Evolutionary conservation across 176 grass and related monocot species (phyloP).

Genomic region (Ensete ventricosum): DNA sequence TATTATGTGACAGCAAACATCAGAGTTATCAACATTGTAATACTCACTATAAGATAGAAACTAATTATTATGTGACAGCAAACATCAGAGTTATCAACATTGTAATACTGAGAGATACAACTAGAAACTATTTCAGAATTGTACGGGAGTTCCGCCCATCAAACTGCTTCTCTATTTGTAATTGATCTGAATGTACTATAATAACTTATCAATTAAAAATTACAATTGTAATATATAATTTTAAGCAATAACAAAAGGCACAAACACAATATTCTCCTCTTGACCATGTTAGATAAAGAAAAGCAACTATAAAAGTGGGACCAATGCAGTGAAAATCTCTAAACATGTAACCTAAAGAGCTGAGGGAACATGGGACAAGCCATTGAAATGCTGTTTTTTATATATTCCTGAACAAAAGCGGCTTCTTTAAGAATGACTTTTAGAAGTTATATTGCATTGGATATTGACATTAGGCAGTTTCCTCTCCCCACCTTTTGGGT

Average conservation of each 20-base stretch:
- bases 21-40: not conserved
- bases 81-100: not conserved
- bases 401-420: not conserved
- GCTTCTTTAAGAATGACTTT: not conserved
- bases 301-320: too few species aligned
- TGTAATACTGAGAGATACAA: conserved; percentile 6
- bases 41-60: not conserved
- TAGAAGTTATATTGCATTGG: not conserved
- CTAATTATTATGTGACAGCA: not conserved
- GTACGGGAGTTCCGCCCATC: not conserved
- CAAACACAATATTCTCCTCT: too few species aligned
- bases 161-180: not conserved
- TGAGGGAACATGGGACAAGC: not conserved
- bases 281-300: too few species aligned
- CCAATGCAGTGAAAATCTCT: not conserved
- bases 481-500: too few species aligned
- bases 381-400: too few species aligned
- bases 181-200: not conserved
- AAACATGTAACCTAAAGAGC: not conserved
- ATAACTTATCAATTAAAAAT: not conserved
- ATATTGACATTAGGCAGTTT: too few species aligned
- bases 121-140: not conserved
- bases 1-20: not conserved
- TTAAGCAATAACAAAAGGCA: not conserved
- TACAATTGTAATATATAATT: not conserved